Evolutionary conservation across 1,284 basidiomycete species (phyloP).

Genomic region (Apiotrichum mycotoxinovorans): DNA sequence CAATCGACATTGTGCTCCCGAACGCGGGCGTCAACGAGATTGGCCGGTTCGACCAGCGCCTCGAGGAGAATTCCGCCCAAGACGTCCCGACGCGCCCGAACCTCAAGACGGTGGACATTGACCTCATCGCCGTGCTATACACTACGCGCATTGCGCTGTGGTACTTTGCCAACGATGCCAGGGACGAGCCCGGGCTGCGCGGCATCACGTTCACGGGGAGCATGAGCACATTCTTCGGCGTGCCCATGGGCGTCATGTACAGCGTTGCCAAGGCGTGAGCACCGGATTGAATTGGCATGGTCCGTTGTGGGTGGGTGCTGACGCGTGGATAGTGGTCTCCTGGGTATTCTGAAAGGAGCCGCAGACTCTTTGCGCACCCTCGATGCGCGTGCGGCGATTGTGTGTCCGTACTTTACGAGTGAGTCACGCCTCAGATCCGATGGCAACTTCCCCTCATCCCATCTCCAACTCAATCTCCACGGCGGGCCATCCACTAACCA

Average conservation of each 20-base stretch:
- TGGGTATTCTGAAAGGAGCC: slow-evolving; percentile 1
- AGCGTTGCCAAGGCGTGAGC: slow-evolving; percentile 3
- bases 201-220: neutral
- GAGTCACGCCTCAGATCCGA: neutral
- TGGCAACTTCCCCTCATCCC: too few species aligned
- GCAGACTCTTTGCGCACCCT: neutral
- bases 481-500: too few species aligned
- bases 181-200: neutral
- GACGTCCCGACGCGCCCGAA: neutral
- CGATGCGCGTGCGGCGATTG: neutral
- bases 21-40: slow-evolving; percentile 6
- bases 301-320: too few species aligned
- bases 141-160: slow-evolving; percentile 4
- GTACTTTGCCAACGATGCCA: slow-evolving; percentile 3
- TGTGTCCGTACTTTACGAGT: slow-evolving; percentile 5
- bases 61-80: neutral
- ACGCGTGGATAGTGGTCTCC: neutral
- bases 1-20: slow-evolving; percentile 9
- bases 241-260: neutral
- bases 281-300: neutral
- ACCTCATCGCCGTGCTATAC: slow-evolving; percentile 7
- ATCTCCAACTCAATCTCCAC: too few species aligned
- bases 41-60: slow-evolving; percentile 12
- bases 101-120: slow-evolving; percentile 4
- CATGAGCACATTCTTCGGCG: slow-evolving; percentile 3